A percentile compares a stretch with the other conserved stretches of the same genome.
Conservation (phyloP, 164 flowering plant species). For the Chimonanthus praecox region DNA sequence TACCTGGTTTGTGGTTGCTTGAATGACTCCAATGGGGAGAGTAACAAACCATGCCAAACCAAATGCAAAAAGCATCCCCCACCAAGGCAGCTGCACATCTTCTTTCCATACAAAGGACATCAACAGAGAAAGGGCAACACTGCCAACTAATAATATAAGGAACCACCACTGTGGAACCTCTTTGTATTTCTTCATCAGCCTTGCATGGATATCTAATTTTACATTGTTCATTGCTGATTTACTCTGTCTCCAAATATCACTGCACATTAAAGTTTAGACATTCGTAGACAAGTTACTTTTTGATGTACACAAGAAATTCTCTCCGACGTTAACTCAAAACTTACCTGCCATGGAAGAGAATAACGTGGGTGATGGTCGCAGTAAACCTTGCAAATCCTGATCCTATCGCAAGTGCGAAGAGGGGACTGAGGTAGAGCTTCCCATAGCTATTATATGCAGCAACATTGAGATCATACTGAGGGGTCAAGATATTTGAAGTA, state of each 20-base stretch:
- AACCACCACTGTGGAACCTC: slow-evolving; percentile 87
- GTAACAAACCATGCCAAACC: slow-evolving; percentile 70
- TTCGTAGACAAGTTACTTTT: too few species aligned
- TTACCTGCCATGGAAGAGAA: slow-evolving; percentile 81
- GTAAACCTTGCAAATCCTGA: slow-evolving; percentile 87
- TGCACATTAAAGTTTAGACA: slow-evolving; percentile 8
- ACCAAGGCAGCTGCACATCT: slow-evolving; percentile 81
- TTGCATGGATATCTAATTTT: slow-evolving; percentile 71
- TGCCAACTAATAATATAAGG: slow-evolving; percentile 42
- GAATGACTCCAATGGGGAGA: slow-evolving; percentile 86
- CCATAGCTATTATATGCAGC: slow-evolving; percentile 69
- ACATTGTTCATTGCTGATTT: slow-evolving; percentile 51
- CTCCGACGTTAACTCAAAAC: neutral
- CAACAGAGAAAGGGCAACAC: slow-evolving; percentile 50
- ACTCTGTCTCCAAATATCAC: slow-evolving; percentile 74
- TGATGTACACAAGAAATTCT: too few species aligned
- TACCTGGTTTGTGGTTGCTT: slow-evolving; percentile 98
- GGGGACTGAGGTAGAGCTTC: slow-evolving; percentile 79
- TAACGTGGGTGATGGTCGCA: slow-evolving; percentile 83
- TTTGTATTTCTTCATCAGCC: slow-evolving; percentile 32
- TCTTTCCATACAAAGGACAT: slow-evolving; percentile 68
- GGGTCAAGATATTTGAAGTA: slow-evolving; percentile 36
- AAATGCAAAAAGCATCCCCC: slow-evolving; percentile 92
- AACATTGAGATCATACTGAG: slow-evolving; percentile 62
- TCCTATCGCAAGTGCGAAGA: slow-evolving; percentile 82